A percentile compares a stretch with the other conserved stretches of the same genome.
phyloP scores from a whole-genome alignment of 2,329 filamentous ascomycete species.

The Salinomyces thailandicus region DNA sequence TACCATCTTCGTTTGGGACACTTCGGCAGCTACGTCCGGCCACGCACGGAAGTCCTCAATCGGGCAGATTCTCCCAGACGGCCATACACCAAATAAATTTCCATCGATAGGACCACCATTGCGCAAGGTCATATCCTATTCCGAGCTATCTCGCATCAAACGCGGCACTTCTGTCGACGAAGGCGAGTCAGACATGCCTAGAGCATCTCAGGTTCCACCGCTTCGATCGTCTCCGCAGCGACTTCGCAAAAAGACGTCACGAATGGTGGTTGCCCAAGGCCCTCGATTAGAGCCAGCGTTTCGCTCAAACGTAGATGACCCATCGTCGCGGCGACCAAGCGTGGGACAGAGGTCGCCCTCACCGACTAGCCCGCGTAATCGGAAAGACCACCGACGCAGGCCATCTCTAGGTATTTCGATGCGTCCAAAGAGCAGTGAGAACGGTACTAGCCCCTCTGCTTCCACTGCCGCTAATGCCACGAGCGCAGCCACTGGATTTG shows the following conservation, averaged over 20 bases:
- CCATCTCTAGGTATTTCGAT: constrained; percentile 42
- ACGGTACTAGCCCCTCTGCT: constrained; percentile 14
- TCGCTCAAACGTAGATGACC: constrained; percentile 14
- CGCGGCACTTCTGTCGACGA: constrained; percentile 35
- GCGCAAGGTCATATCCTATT: constrained; percentile 74
- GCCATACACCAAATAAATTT: constrained; percentile 1
- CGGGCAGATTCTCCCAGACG: neutral
- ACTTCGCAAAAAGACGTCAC: constrained; percentile 46
- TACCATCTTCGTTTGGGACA: constrained; percentile 41
- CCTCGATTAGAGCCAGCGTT: constrained; percentile 35
- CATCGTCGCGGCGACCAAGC: constrained; percentile 15
- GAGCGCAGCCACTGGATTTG: constrained; percentile 30
- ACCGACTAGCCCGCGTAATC: constrained; percentile 25
- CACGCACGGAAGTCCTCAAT: constrained; percentile 3
- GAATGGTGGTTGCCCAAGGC: constrained; percentile 37
- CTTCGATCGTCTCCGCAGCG: constrained; percentile 39
- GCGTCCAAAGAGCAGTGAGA: constrained; percentile 34
- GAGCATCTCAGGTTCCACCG: constrained; percentile 34
- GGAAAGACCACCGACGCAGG: constrained; percentile 24
- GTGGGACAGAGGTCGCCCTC: constrained; percentile 32
- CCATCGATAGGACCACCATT: constrained; percentile 59
- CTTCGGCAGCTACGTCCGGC: constrained; percentile 11
- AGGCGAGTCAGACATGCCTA: constrained; percentile 23
- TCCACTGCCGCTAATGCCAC: constrained; percentile 8
- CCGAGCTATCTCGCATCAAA: constrained; percentile 72